Conservation (phyloP, 495 filamentous ascomycete species). For the Neurospora cerealis region DNA sequence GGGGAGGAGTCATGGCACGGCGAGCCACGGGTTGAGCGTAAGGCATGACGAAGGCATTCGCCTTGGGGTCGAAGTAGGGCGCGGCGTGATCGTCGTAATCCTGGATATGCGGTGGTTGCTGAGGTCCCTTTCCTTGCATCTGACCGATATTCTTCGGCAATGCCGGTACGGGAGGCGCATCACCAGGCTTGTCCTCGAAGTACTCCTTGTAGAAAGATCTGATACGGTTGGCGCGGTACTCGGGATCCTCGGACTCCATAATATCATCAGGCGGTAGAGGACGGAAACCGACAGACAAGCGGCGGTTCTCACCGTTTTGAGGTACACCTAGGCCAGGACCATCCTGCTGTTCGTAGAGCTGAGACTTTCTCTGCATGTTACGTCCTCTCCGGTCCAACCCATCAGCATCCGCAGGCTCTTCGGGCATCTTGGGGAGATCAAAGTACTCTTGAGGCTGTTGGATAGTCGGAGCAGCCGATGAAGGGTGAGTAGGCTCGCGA, state of each 20-base stretch:
- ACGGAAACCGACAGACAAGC: constrained; percentile 83
- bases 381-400: constrained; percentile 17
- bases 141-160: constrained; percentile 37
- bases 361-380: constrained; percentile 26
- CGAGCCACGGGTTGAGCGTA: constrained; percentile 76
- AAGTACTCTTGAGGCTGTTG: constrained; percentile 21
- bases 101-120: background rate
- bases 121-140: background rate
- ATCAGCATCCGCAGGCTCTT: constrained; percentile 5
- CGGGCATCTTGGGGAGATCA: constrained; percentile 10
- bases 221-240: constrained; percentile 90
- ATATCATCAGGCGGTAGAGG: constrained; percentile 75
- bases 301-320: constrained; percentile 50
- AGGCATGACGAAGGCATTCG: constrained; percentile 64
- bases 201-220: constrained; percentile 99
- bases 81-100: constrained; percentile 6
- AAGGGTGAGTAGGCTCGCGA: constrained; percentile 2
- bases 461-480: constrained; percentile 8
- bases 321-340: constrained; percentile 40
- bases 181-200: constrained; percentile 66
- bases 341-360: constrained; percentile 24
- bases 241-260: constrained; percentile 68
- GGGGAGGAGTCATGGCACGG: constrained; percentile 95
- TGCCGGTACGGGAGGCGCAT: constrained; percentile 38
- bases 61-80: constrained; percentile 64